These are phyloP conservation scores for Physocladia obscura DNA, from an alignment of 192 early-diverging fungal species.

Conservation along the genomic window DNA sequence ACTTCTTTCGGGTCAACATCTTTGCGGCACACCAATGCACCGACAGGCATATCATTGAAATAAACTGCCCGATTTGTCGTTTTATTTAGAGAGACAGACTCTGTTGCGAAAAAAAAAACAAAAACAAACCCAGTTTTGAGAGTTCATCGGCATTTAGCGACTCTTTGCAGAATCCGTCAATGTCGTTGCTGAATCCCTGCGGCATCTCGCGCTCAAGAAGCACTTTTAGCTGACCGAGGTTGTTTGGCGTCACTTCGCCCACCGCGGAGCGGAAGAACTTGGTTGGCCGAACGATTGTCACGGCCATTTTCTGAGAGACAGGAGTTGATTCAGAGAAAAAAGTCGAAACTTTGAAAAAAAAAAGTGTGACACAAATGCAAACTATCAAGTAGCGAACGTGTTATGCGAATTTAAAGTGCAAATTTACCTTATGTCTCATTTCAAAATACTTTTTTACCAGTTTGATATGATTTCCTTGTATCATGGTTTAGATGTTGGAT, in stretches of 20 bases:
- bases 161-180: slow-evolving; percentile 13
- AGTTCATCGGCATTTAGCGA: slow-evolving; percentile 9
- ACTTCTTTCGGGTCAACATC: slow-evolving; percentile 1
- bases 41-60: slow-evolving; percentile 36
- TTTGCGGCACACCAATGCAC: slow-evolving; percentile 15
- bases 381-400: too few species aligned
- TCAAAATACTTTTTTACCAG: too few species aligned
- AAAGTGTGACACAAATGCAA: too few species aligned
- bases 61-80: slow-evolving; percentile 7
- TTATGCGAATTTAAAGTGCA: too few species aligned
- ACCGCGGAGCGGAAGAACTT: slow-evolving; percentile 17
- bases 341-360: too few species aligned
- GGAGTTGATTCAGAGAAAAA: too few species aligned
- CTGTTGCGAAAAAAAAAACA: background rate
- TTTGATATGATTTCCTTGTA: too few species aligned
- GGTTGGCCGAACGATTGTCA: slow-evolving; percentile 6
- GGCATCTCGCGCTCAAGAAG: slow-evolving; percentile 9
- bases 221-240: slow-evolving; percentile 26
- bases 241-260: slow-evolving; percentile 28
- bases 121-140: slow-evolving; percentile 9
- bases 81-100: background rate
- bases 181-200: background rate
- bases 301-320: slow-evolving; percentile 10
- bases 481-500: too few species aligned
- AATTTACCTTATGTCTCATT: too few species aligned